phyloP scores from a whole-genome alignment of 2,329 filamentous ascomycete species.

The Ophiostoma piceae region DNA sequence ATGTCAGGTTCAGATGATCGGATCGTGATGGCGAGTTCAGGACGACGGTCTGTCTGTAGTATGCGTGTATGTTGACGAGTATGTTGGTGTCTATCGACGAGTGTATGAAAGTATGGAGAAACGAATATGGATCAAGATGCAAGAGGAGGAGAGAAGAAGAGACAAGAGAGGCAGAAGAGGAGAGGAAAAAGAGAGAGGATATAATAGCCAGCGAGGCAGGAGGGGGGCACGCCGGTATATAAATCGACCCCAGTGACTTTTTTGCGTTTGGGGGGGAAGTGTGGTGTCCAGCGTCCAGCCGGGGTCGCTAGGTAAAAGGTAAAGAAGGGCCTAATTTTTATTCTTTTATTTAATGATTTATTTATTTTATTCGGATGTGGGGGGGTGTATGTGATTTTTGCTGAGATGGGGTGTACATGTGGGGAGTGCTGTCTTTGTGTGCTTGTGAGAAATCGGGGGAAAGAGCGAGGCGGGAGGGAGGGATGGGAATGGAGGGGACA shows the following conservation, averaged over 20 bases:
- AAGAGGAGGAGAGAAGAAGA: not conserved
- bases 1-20: not conserved
- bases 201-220: conserved; percentile 15
- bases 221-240: conserved; percentile 25
- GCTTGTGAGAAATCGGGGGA: conserved; percentile 17
- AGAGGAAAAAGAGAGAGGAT: conserved; percentile 14
- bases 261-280: conserved; percentile 2
- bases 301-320: conserved; percentile 26
- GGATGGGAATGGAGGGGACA: conserved; percentile 14
- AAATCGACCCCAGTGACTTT: conserved; percentile 24
- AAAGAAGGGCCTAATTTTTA: conserved; percentile 21
- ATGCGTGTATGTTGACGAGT: not conserved
- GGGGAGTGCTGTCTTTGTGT: conserved; percentile 21
- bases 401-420: conserved; percentile 24
- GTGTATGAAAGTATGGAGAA: conserved; percentile 5
- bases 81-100: not conserved
- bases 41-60: not conserved
- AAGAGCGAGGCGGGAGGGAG: conserved; percentile 17
- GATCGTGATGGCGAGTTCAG: not conserved
- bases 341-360: conserved; percentile 10
- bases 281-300: conserved; percentile 16
- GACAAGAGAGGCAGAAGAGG: conserved; percentile 11
- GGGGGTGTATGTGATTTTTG: conserved; percentile 16
- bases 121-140: not conserved
- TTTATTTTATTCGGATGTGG: conserved; percentile 16